These are phyloP conservation scores for Auxenochlorella pyrenoidosa DNA, from an alignment of 139 green algal species.

Conservation along the genomic window DNA sequence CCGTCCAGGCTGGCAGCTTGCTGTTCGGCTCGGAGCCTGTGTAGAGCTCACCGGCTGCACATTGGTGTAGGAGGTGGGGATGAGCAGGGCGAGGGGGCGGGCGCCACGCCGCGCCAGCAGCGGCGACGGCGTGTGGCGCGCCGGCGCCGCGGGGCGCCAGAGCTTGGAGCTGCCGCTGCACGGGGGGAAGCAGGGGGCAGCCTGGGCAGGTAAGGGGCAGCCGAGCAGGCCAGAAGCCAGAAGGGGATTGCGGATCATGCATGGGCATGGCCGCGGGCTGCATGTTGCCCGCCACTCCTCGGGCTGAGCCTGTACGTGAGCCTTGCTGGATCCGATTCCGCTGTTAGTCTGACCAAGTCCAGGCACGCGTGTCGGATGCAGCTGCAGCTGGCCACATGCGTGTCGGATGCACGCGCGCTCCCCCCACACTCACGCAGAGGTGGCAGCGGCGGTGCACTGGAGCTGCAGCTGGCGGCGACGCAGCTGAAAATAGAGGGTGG, in stretches of 20 bases:
- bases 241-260: too few species aligned
- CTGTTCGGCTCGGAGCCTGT: background rate
- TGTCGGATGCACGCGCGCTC: too few species aligned
- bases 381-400: too few species aligned
- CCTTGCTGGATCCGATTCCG: too few species aligned
- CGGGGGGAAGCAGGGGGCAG: background rate
- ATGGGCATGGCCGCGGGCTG: too few species aligned
- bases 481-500: slow-evolving; percentile 39
- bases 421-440: slow-evolving; percentile 15
- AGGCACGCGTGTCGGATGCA: too few species aligned
- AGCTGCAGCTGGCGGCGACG: slow-evolving; percentile 26
- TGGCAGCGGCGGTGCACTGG: background rate
- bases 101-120: background rate
- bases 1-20: background rate
- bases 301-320: too few species aligned
- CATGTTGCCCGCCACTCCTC: too few species aligned
- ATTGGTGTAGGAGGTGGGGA: slow-evolving; percentile 4
- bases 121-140: background rate
- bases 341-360: too few species aligned
- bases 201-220: background rate
- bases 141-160: background rate
- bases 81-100: background rate
- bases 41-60: background rate
- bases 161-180: slow-evolving; percentile 4
- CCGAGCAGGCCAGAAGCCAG: too few species aligned